Evolutionary conservation across 1,284 basidiomycete genomes (phyloP), one percentile per base, ranked within the genome.

Genomic region (Melampsora americana): DNA sequence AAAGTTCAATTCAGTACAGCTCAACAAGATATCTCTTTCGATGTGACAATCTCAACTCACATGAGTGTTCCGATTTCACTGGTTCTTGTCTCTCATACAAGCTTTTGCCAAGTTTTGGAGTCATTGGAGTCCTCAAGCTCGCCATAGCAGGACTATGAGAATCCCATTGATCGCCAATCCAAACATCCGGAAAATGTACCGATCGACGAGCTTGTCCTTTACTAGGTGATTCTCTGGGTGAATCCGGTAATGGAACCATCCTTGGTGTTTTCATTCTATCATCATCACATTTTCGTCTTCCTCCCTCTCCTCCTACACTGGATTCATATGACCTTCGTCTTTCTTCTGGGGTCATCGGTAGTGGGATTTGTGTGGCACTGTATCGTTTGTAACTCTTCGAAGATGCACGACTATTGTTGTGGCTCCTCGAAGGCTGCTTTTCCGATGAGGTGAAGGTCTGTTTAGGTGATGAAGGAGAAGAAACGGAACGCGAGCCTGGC

Each of bases 151-250:
- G 53, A 28, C 53, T 56, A 28, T 28, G 53, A 23, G n/a, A 28
- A 23, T 56, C 53, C 53, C 53, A 56, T 23, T 56, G 53, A 56
- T 56, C 53, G 23, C 53, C 53, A 56, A 56, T 56, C 53, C 53
- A 56, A 23, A 56, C 53, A 23, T 56, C 53, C 28, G 53, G 53
- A 56, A 56, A 56, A 56, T 56, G 53, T 23, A 56, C 53, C 28
- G 53, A 56, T 56, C 53, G 53, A 12, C 53, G 53, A 53, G 50
- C 16, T 56, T 56, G 42, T 11, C 42, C 42, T 44, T 16, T 44
- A 44, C 16, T 44, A 16, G 42, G 42, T 14, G 42, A 44, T 14
- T 44, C 42, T 44, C 42, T 28, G 9, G 53, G 53, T 23, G 53
- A 56, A 56, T 56, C 53, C n/a, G 53, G 53, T 16, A 56, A 56